Percentiles rank a stretch among this genome's conserved stretches.
Evolutionary conservation across 78 protist species (phyloP).

Genomic region (Chrysochromulina parva): DNA sequence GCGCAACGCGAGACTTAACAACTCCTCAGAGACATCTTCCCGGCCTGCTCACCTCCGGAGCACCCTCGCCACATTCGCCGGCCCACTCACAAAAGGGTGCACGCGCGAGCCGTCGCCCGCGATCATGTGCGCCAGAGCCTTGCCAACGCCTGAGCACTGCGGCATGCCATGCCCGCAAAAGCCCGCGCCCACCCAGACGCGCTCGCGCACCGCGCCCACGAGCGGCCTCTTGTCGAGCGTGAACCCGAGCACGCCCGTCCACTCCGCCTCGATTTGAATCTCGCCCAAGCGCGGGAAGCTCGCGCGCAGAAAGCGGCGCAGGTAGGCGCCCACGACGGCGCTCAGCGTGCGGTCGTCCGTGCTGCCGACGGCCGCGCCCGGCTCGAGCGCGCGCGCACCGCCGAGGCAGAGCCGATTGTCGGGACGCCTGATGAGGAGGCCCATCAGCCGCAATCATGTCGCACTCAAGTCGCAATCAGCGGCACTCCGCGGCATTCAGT

Average conservation of each 20-base stretch:
- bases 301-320: neutral
- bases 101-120: no score
- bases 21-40: no score
- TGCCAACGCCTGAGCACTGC: no score
- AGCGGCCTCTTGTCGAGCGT: neutral
- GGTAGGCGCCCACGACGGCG: neutral
- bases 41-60: no score
- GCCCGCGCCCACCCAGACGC: neutral
- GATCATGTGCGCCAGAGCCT: no score
- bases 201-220: neutral
- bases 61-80: no score
- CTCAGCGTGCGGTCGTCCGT: neutral
- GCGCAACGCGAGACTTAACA: no score
- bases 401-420: neutral
- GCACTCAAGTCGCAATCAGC: no score
- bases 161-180: neutral
- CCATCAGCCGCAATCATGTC: no score
- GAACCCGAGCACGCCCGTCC: conserved; percentile 6
- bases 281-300: neutral
- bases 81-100: no score
- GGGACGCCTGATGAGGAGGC: neutral
- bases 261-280: neutral
- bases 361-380: neutral
- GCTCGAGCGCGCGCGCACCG: neutral
- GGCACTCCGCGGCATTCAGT: no score